These are phyloP conservation scores for Arthrobotrys entomopaga DNA, from an alignment of 2,329 filamentous ascomycete species.

Conservation along the genomic window DNA sequence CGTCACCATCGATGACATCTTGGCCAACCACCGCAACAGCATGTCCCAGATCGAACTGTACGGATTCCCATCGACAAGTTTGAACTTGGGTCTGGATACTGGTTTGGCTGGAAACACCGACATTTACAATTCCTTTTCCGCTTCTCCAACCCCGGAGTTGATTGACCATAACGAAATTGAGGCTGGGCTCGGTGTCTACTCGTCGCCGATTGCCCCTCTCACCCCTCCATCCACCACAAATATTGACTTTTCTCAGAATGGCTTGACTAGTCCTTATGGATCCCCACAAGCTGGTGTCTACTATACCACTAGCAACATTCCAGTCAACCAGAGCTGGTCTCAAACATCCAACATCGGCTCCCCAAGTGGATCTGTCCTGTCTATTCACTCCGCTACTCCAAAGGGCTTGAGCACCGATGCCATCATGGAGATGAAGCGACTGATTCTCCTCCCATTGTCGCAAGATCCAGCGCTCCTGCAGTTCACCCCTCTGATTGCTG, in stretches of 20 bases:
- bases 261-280: slow-evolving; percentile 44
- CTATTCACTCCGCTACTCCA: slow-evolving; percentile 36
- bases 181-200: slow-evolving; percentile 49
- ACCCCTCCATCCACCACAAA: slow-evolving; percentile 49
- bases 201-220: slow-evolving; percentile 46
- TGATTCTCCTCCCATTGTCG: slow-evolving; percentile 50
- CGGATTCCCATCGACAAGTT: slow-evolving; percentile 38
- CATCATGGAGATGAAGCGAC: slow-evolving; percentile 53
- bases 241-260: slow-evolving; percentile 44
- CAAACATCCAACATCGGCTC: slow-evolving; percentile 50
- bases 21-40: slow-evolving; percentile 50
- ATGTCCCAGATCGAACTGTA: slow-evolving; percentile 51
- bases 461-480: slow-evolving; percentile 43
- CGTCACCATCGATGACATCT: slow-evolving; percentile 45
- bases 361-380: slow-evolving; percentile 38
- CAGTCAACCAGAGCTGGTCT: slow-evolving; percentile 41
- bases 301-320: slow-evolving; percentile 43
- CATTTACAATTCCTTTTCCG: slow-evolving; percentile 51
- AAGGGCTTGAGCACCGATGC: slow-evolving; percentile 38
- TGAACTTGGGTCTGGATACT: slow-evolving; percentile 51
- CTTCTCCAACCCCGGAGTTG: slow-evolving; percentile 49
- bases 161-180: slow-evolving; percentile 48
- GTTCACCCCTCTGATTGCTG: slow-evolving; percentile 51
- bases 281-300: slow-evolving; percentile 43
- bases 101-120: slow-evolving; percentile 30